phyloP scores from a whole-genome alignment of 176 grass and related monocot genomes.

The Tuctoria greenei region DNA sequence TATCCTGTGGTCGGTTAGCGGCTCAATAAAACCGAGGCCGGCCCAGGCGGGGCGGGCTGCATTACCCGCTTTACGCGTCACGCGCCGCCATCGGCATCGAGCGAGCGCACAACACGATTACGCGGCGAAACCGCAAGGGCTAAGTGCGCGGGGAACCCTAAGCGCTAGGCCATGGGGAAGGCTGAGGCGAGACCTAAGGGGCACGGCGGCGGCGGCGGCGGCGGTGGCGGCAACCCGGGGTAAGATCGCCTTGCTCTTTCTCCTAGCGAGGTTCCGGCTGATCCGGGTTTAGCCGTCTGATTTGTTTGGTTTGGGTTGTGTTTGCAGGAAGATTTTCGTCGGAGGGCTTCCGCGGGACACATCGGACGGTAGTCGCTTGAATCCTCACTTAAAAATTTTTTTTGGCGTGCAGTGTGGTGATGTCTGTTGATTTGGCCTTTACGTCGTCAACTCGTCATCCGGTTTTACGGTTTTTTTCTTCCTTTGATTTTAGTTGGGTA shows the following conservation, averaged over 20 bases:
- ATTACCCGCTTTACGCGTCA: no score
- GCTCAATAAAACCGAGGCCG: neutral
- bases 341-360: conserved; percentile 79
- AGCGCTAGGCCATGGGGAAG: conserved; percentile 33
- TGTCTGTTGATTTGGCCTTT: neutral
- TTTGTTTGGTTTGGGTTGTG: conserved; percentile 10
- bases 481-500: neutral
- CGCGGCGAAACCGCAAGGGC: neutral
- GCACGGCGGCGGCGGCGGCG: conserved; percentile 25
- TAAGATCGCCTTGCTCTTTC: conserved; percentile 17
- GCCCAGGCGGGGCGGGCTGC: neutral
- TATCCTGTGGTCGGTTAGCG: neutral
- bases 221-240: conserved; percentile 45
- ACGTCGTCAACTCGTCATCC: no score
- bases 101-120: neutral
- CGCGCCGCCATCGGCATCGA: neutral
- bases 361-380: conserved; percentile 46
- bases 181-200: conserved; percentile 41
- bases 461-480: neutral
- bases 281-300: conserved; percentile 22
- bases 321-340: conserved; percentile 86
- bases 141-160: neutral
- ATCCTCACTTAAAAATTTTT: neutral
- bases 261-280: neutral
- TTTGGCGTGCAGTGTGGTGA: conserved; percentile 7